Evolutionary conservation across 768 basidiomycete genomes (phyloP), one percentile per base, ranked within the genome.

Genomic region (Auriscalpium microsporum): DNA sequence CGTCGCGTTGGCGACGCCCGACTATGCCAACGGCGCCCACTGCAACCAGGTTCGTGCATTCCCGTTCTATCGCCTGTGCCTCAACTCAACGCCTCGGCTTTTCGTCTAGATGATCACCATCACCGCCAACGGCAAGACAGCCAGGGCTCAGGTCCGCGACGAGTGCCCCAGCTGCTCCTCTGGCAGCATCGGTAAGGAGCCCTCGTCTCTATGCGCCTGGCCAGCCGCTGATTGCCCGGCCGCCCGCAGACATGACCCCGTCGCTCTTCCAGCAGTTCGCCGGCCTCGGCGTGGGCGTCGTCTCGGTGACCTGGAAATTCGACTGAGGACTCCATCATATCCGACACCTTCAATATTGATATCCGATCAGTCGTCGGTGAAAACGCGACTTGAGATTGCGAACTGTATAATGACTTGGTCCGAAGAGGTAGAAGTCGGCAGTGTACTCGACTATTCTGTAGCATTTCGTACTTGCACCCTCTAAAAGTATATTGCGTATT

Each of bases 181-280:
- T 0, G 59, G 63, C 56, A 80, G 82, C 63, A 69, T 89, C 58
- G 87, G 86, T 87, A 67, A 56, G 77, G 68, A 38, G 21, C 21
- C 3, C 21, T 21, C 21, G 21, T 21, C 21, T 21, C 21, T 21
- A 21, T 21, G 35, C 36, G 21, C 40, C 19, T 1, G 13, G 51
- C 38, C 14, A 21, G 58, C 52, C 35, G 57, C 51, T 23, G 42
- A 17, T 38, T 13, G n/a, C 14, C 21, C 49, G 23, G 36, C 42
- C 28, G 36, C 49, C 23, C 23, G 11, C 65, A 89, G 86, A 89
- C 65, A 77, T 88, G 81, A 86, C 84, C 33, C 77, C 78, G 9
- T 72, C 73, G 8, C 64, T 85, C 36, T 89, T 89, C 69, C 3
- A 78, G 63, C 58, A 78, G 56, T 64, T 89, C 47, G 78, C 69